Percentiles rank a stretch among this genome's conserved stretches.
Evolutionary conservation across 345 rosid species (phyloP).

Genomic region (Capsella bursapastoris): DNA sequence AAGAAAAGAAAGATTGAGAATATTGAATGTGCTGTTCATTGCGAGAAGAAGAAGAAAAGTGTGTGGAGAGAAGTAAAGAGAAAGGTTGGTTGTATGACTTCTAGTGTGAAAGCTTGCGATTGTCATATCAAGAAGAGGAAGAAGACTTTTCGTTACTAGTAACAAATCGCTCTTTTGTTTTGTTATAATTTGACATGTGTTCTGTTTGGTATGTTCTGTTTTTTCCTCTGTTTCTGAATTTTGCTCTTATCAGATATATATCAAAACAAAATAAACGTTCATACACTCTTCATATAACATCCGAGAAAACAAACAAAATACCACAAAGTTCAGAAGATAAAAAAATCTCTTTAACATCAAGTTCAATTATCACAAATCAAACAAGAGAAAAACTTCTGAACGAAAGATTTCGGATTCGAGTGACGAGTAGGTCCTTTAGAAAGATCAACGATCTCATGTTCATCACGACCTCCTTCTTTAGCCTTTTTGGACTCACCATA

Average conservation of each 20-base stretch:
- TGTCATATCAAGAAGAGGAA: conserved; percentile 61
- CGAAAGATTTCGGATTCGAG: conserved; percentile 43
- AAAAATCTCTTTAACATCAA: neutral
- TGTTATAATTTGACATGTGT: neutral
- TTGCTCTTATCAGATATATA: no score
- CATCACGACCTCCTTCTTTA: conserved; percentile 49
- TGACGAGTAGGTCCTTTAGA: conserved; percentile 29
- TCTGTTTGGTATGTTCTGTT: conserved; percentile 9
- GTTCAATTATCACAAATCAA: conserved; percentile 56
- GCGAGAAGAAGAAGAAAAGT: conserved; percentile 50
- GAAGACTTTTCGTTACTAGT: conserved; percentile 35
- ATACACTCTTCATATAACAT: conserved; percentile 7
- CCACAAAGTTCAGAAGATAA: conserved; percentile 9
- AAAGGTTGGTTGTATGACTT: conserved; percentile 69
- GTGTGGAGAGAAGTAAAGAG: conserved; percentile 87
- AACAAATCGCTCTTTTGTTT: conserved; percentile 5
- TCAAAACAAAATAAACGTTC: neutral
- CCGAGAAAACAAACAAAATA: neutral
- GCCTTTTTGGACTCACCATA: conserved; percentile 52
- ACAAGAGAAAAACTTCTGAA: conserved; percentile 59
- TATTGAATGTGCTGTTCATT: conserved; percentile 34
- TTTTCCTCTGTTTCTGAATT: neutral
- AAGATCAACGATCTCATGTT: conserved; percentile 44
- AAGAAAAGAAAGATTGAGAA: conserved; percentile 32
- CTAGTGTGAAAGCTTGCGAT: conserved; percentile 50